Conservation (phyloP, 176 grass and related monocot species). For the Cocos nucifera region DNA sequence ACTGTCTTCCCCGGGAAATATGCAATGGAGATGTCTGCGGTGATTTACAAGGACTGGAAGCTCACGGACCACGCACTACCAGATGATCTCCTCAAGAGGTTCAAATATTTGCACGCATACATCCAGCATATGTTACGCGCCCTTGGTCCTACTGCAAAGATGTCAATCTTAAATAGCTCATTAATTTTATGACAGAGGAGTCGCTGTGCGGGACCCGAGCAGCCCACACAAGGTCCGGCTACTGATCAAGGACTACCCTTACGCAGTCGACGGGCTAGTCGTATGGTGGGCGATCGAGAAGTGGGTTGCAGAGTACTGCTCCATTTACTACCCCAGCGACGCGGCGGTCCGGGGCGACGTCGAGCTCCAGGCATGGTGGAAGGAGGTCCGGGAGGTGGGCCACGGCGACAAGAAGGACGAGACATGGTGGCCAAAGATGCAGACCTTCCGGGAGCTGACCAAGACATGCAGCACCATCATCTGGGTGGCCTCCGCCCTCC, state of each 20-base stretch:
- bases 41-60: slow-evolving; percentile 61
- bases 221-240: slow-evolving; percentile 48
- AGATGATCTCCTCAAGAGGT: slow-evolving; percentile 58
- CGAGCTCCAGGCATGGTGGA: slow-evolving; percentile 83
- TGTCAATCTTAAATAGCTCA: too few relatives aligned
- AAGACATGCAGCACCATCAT: slow-evolving; percentile 58
- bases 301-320: slow-evolving; percentile 61
- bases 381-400: slow-evolving; percentile 69
- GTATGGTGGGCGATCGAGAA: slow-evolving; percentile 65
- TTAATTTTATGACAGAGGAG: slow-evolving; percentile 18
- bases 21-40: slow-evolving; percentile 52
- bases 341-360: slow-evolving; percentile 25
- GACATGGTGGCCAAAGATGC: slow-evolving; percentile 52
- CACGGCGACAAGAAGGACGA: slow-evolving; percentile 72
- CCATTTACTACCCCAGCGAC: slow-evolving; percentile 60
- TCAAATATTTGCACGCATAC: not conserved
- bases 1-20: slow-evolving; percentile 69
- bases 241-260: slow-evolving; percentile 66
- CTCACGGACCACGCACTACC: slow-evolving; percentile 59
- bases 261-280: slow-evolving; percentile 55
- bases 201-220: slow-evolving; percentile 37
- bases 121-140: too few relatives aligned
- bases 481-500: slow-evolving; percentile 74
- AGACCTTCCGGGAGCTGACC: slow-evolving; percentile 34
- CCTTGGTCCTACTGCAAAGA: too few relatives aligned